Base-by-base conservation (phyloP, 805 yeast genomes). In the Yarrowia porcina region DNA sequence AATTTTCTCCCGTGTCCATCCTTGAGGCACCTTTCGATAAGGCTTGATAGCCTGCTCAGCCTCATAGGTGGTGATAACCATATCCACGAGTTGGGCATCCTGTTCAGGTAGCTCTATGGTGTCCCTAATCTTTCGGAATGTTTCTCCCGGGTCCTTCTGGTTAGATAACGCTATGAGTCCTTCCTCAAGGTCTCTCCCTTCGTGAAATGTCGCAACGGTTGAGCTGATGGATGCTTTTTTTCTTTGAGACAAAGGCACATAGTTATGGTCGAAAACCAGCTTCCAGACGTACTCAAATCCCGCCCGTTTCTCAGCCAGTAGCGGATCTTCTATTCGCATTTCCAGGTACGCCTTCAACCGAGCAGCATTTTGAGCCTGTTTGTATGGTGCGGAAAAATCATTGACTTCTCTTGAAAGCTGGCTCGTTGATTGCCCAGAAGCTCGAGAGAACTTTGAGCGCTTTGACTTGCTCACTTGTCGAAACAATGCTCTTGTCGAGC, bases 271-370 rank as follows among this genome's bases (percentile, higher is more conserved):
- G 23, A 39, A 38, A n/a, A 27, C 36, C 3, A 20, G 15, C 12
- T 11, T n/a, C 61, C 61, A 56, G 12, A 28, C 49, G 30, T 56
- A 23, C 30, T 56, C 39, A 11, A 39, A 28, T 4, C 30, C 49
- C 5, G n/a, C 20, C 10, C 39, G 20, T 13, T 56, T 18, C 11
- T 28, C 15, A 17, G 15, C 30, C 5, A 39, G 21, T 10, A 18
- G 15, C 4, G 47, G 49, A 13, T 56, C 61, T 11, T 56, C 61
- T n/a, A 56, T 56, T 39, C 38, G 28, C 38, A 39, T 30, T 17
- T 56, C 61, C 15, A 56, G 23, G 15, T 28, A 39, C 30, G 39
- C 20, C n/a, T 56, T 56, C 23, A 56, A 10, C 28, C 49, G 49
- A 3, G 18, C 60, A 5, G 11, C 15, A n/a, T 27, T 15, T 1